Percentiles rank a stretch among this genome's conserved stretches.
These are phyloP conservation scores for Arthrinium phaeospermum DNA, from an alignment of 2,329 filamentous ascomycete species.

Conservation along the genomic window DNA sequence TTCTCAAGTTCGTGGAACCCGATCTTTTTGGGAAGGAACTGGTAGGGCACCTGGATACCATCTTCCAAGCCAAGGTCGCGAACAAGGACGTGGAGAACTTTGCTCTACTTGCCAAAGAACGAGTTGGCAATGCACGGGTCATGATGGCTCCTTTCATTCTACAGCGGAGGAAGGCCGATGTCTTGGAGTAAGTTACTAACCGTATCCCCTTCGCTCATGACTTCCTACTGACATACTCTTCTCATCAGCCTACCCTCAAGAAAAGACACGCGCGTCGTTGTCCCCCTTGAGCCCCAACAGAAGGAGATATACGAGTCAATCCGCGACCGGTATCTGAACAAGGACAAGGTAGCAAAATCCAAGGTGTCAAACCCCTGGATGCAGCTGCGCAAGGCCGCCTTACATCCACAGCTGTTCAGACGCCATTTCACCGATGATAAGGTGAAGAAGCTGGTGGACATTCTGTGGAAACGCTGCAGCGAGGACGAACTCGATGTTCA, in stretches of 20 bases:
- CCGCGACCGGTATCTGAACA: constrained; percentile 67
- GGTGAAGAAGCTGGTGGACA: constrained; percentile 77
- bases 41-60: constrained; percentile 78
- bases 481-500: constrained; percentile 53
- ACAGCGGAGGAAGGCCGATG: constrained; percentile 90
- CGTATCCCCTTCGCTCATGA: background rate
- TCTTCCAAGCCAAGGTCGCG: constrained; percentile 92
- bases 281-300: constrained; percentile 77
- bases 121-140: constrained; percentile 83
- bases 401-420: constrained; percentile 88
- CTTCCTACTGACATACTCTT: background rate
- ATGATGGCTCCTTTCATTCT: constrained; percentile 97
- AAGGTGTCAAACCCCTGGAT: constrained; percentile 76
- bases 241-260: constrained; percentile 69
- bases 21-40: constrained; percentile 74
- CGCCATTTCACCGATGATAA: constrained; percentile 77
- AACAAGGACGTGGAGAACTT: constrained; percentile 81
- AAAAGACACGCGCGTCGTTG: constrained; percentile 77
- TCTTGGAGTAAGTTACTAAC: constrained; percentile 64
- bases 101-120: constrained; percentile 83
- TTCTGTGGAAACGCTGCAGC: constrained; percentile 73
- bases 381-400: constrained; percentile 88
- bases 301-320: constrained; percentile 72
- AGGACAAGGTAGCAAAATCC: constrained; percentile 61
- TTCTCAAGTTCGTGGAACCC: constrained; percentile 94